Percentiles rank a stretch among this genome's conserved stretches.
Evolutionary conservation across 768 basidiomycete species (phyloP).

Genomic region (Clitopilus passeckerianus): DNA sequence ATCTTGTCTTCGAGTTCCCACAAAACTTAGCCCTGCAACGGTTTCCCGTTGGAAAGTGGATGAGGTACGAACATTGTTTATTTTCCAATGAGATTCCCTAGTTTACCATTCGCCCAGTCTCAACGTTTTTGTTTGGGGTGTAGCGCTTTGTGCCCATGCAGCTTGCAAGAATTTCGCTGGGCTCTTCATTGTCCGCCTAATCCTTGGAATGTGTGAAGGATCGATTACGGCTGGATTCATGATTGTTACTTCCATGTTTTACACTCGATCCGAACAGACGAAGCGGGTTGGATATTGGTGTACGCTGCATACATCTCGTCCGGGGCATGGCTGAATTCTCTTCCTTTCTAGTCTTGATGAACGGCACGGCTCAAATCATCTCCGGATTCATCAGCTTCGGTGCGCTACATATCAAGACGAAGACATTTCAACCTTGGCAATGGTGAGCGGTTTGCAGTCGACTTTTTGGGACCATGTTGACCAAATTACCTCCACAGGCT

Average conservation of each 20-base stretch:
- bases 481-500: constrained; percentile 30
- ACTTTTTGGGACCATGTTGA: not conserved
- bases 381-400: constrained; percentile 68
- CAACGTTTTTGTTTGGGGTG: constrained; percentile 64
- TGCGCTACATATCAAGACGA: constrained; percentile 52
- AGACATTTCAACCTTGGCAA: constrained; percentile 65
- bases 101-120: constrained; percentile 26
- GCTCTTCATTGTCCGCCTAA: constrained; percentile 55
- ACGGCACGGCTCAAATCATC: constrained; percentile 68
- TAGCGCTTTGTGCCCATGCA: constrained; percentile 57
- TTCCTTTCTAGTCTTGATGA: constrained; percentile 58
- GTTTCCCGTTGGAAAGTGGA: constrained; percentile 78
- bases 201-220: constrained; percentile 72
- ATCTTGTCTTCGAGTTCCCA: constrained; percentile 68
- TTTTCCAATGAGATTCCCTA: not conserved
- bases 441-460: constrained; percentile 29
- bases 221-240: constrained; percentile 71
- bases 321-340: not conserved
- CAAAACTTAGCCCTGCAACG: constrained; percentile 69
- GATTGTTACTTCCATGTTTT: constrained; percentile 82
- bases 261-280: constrained; percentile 72
- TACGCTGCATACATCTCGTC: constrained; percentile 25
- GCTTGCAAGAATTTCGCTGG: constrained; percentile 69
- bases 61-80: constrained; percentile 43
- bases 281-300: constrained; percentile 79